phyloP scores from a whole-genome alignment of 2,329 filamentous ascomycete genomes.

The Onygenales sp. region DNA sequence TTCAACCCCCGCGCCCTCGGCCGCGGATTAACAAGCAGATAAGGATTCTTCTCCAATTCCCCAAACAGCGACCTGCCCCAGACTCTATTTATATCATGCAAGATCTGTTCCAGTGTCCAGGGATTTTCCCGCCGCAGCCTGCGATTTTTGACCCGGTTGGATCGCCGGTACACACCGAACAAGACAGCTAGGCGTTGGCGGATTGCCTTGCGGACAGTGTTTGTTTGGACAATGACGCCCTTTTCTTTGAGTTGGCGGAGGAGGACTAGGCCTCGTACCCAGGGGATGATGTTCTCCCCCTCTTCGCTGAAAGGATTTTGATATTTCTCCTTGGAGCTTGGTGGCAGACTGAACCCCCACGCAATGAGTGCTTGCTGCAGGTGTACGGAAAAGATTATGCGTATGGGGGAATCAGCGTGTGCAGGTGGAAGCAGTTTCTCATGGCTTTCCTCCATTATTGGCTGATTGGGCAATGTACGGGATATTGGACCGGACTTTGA shows the following conservation, averaged over 20 bases:
- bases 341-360: slow-evolving; percentile 38
- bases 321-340: slow-evolving; percentile 16
- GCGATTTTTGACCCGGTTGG: slow-evolving; percentile 25
- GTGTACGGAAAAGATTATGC: slow-evolving; percentile 31
- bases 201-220: slow-evolving; percentile 23
- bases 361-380: slow-evolving; percentile 40
- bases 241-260: slow-evolving; percentile 27
- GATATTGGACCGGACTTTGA: not conserved
- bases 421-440: slow-evolving; percentile 3
- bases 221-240: slow-evolving; percentile 24
- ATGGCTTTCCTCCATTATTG: not conserved
- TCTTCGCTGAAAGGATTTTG: slow-evolving; percentile 11
- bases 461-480: not conserved
- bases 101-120: slow-evolving; percentile 21
- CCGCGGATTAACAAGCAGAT: slow-evolving; percentile 10
- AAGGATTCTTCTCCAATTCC: slow-evolving; percentile 14
- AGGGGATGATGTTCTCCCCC: slow-evolving; percentile 23
- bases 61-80: slow-evolving; percentile 26
- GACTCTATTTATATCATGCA: slow-evolving; percentile 23
- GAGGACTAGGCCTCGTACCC: slow-evolving; percentile 30
- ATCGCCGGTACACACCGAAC: slow-evolving; percentile 22
- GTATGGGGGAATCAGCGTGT: slow-evolving; percentile 18
- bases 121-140: slow-evolving; percentile 27
- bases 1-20: not conserved
- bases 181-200: slow-evolving; percentile 28